Evolutionary conservation across 179 eudicot species (phyloP).

Genomic region (Drosera spatulata): DNA sequence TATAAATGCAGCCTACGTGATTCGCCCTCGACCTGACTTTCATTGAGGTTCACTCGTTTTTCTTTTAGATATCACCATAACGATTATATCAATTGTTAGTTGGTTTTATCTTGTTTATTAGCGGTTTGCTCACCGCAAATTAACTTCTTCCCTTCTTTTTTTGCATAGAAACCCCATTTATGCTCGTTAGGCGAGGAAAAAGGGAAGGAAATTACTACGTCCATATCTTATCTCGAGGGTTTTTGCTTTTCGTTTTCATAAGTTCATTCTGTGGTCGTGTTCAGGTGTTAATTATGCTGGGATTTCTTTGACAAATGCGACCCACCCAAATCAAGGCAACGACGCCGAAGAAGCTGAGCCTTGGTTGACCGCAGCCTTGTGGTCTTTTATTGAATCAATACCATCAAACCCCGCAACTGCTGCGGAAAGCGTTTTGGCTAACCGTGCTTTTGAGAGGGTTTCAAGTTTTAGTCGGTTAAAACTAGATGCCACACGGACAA

Average conservation of each 20-base stretch:
- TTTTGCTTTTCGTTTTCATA: slow-evolving; percentile 1
- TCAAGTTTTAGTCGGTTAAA: slow-evolving; percentile 29
- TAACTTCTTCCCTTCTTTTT: too few relatives aligned
- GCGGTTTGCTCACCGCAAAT: too few relatives aligned
- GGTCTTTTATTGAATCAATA: slow-evolving; percentile 42
- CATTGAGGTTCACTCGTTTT: too few relatives aligned
- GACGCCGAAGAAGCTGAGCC: slow-evolving; percentile 19
- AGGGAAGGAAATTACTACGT: too few relatives aligned
- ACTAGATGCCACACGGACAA: slow-evolving; percentile 15
- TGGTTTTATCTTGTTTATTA: too few relatives aligned
- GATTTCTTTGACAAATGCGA: slow-evolving; percentile 6
- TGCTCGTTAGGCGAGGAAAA: too few relatives aligned
- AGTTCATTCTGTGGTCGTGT: slow-evolving; percentile 17
- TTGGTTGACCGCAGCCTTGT: slow-evolving; percentile 31
- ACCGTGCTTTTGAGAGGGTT: slow-evolving; percentile 30
- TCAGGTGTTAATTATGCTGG: slow-evolving; percentile 29
- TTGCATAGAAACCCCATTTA: too few relatives aligned
- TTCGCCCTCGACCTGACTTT: too few relatives aligned
- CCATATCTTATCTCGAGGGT: not conserved
- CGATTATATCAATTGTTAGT: too few relatives aligned
- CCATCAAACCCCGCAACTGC: slow-evolving; percentile 47
- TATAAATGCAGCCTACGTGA: slow-evolving; percentile 12
- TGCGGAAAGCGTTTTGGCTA: slow-evolving; percentile 30
- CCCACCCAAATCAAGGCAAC: slow-evolving; percentile 14
- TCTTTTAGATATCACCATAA: too few relatives aligned